Evolutionary conservation across 2,329 filamentous ascomycete genomes (phyloP).

Genomic region (Lecanicillium sp.): DNA sequence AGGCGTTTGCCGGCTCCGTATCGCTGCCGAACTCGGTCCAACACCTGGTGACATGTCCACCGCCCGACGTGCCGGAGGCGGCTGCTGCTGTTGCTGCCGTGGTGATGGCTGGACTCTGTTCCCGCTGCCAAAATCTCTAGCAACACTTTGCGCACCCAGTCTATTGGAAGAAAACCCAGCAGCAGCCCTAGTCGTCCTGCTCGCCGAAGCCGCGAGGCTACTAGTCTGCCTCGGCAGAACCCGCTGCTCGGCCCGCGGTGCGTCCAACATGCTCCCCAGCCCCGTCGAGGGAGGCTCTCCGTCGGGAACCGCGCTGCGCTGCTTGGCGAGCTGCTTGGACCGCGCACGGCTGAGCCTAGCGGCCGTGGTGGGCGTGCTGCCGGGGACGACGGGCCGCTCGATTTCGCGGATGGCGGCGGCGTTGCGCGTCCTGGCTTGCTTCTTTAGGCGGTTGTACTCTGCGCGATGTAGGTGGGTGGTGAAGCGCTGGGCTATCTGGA

Average conservation of each 20-base stretch:
- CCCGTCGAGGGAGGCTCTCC: slow-evolving; percentile 18
- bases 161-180: slow-evolving; percentile 4
- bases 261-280: slow-evolving; percentile 36
- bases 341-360: slow-evolving; percentile 15
- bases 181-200: slow-evolving; percentile 16
- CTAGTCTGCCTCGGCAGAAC: not conserved
- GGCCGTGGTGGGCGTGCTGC: slow-evolving; percentile 21
- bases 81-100: no score
- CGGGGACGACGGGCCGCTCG: slow-evolving; percentile 38
- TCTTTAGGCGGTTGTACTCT: slow-evolving; percentile 64
- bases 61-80: no score
- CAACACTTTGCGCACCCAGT: no score
- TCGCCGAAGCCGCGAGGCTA: slow-evolving; percentile 3
- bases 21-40: no score
- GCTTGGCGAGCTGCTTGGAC: slow-evolving; percentile 15
- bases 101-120: no score
- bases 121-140: no score
- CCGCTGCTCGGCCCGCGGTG: slow-evolving; percentile 22
- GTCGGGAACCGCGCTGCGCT: slow-evolving; percentile 12
- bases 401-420: slow-evolving; percentile 42
- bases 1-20: no score
- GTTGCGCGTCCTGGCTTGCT: slow-evolving; percentile 45
- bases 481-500: slow-evolving; percentile 58
- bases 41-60: no score
- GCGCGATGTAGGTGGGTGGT: slow-evolving; percentile 71